These are phyloP conservation scores for Theileria luwenshuni DNA, from an alignment of 169 alveolate species.

Conservation along the genomic window DNA sequence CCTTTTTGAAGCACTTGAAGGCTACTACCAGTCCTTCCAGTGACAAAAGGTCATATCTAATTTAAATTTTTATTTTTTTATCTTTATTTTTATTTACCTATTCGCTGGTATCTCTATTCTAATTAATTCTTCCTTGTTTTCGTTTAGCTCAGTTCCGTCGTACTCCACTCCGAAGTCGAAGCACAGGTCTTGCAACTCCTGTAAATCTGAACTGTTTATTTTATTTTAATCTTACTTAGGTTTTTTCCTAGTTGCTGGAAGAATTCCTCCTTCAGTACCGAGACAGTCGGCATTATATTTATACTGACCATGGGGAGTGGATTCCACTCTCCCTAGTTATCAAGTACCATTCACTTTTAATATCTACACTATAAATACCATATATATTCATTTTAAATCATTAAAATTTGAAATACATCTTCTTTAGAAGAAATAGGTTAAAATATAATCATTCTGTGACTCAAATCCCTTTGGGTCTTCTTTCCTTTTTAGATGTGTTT, in stretches of 20 bases:
- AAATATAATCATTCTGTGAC: too few relatives aligned
- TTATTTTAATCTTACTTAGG: slow-evolving; percentile 23
- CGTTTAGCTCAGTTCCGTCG: slow-evolving; percentile 89
- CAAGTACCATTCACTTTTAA: too few relatives aligned
- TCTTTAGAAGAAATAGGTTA: neutral
- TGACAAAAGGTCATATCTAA: slow-evolving; percentile 73
- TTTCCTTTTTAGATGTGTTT: too few relatives aligned
- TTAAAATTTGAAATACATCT: too few relatives aligned
- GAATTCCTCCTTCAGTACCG: slow-evolving; percentile 55
- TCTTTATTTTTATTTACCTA: slow-evolving; percentile 10
- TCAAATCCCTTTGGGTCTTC: too few relatives aligned
- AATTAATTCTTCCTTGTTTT: slow-evolving; percentile 70
- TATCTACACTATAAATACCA: too few relatives aligned
- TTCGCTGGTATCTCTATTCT: slow-evolving; percentile 76
- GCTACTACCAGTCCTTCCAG: slow-evolving; percentile 83
- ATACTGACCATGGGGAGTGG: slow-evolving; percentile 12
- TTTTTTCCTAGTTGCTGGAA: slow-evolving; percentile 47
- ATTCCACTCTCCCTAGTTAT: too few relatives aligned
- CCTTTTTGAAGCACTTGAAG: slow-evolving; percentile 68
- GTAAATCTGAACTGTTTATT: slow-evolving; percentile 73
- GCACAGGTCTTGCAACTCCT: slow-evolving; percentile 90
- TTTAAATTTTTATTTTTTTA: neutral
- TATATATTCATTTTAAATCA: too few relatives aligned
- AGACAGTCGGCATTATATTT: slow-evolving; percentile 54
- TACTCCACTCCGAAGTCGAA: slow-evolving; percentile 96